Evolutionary conservation across 345 rosid genomes (phyloP).

Genomic region (Adansonia digitata): DNA sequence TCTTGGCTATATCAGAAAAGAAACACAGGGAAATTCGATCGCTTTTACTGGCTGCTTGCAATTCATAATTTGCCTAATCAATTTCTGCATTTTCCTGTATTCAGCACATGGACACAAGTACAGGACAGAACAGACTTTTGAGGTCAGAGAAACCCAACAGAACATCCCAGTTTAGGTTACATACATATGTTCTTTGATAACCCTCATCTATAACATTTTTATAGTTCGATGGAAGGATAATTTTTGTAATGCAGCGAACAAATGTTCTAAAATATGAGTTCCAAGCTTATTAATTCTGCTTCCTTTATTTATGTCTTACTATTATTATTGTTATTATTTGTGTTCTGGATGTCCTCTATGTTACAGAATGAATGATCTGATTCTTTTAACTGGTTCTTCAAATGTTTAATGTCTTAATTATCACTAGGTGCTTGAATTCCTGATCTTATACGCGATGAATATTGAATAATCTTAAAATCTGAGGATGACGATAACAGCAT

Average conservation of each 20-base stretch:
- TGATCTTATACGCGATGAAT: too few relatives aligned
- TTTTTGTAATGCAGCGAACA: too few relatives aligned
- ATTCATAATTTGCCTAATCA: conserved; percentile 56
- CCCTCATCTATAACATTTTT: conserved; percentile 1
- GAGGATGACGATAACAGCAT: too few relatives aligned
- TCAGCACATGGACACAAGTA: conserved; percentile 61
- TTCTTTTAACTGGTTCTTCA: neutral
- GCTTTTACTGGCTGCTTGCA: conserved; percentile 72
- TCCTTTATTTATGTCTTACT: neutral
- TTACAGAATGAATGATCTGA: neutral
- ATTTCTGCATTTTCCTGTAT: conserved; percentile 61
- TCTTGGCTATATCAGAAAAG: conserved; percentile 87
- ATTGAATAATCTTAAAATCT: too few relatives aligned
- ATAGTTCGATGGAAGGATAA: neutral
- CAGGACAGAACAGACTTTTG: conserved; percentile 37
- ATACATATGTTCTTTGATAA: neutral
- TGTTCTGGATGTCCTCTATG: too few relatives aligned
- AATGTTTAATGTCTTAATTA: too few relatives aligned
- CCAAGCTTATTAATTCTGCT: neutral
- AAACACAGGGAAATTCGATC: conserved; percentile 72
- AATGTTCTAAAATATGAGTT: conserved; percentile 10
- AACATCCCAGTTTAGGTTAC: conserved; percentile 13
- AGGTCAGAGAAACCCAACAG: conserved; percentile 25
- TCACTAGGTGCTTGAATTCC: too few relatives aligned
- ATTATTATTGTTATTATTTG: neutral